phyloP scores from a whole-genome alignment of 108 stramenopile species.

The Cyclotella distinguenda region DNA sequence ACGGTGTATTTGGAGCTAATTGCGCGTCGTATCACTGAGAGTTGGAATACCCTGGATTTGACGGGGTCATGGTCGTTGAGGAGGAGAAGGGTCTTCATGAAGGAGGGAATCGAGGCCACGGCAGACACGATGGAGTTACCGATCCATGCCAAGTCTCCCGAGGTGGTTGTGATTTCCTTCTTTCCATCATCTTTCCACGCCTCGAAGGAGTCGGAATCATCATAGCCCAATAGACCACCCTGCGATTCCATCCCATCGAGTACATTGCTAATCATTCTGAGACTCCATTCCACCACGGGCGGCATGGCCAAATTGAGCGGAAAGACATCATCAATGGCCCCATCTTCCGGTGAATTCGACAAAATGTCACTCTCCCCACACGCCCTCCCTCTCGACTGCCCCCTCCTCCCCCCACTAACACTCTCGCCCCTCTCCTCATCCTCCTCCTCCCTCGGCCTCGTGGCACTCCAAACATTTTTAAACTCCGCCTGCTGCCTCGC shows the following conservation, averaged over 20 bases:
- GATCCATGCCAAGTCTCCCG: constrained; percentile 44
- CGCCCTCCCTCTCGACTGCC: not conserved
- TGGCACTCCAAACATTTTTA: constrained; percentile 49
- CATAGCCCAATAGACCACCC: constrained; percentile 35
- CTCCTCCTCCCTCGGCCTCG: constrained; percentile 34
- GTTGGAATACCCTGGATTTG: constrained; percentile 36
- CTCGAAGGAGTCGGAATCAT: constrained; percentile 26
- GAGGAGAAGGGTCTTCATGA: constrained; percentile 48
- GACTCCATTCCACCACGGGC: constrained; percentile 48
- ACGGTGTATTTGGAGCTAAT: constrained; percentile 43
- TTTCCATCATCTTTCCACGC: constrained; percentile 25
- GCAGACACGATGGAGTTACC: constrained; percentile 39
- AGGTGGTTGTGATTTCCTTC: constrained; percentile 5
- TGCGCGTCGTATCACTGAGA: constrained; percentile 37
- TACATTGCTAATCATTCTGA: constrained; percentile 43
- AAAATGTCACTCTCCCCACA: constrained; percentile 20
- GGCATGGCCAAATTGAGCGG: constrained; percentile 49
- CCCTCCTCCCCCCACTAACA: not conserved
- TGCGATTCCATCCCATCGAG: constrained; percentile 40
- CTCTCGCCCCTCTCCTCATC: constrained; percentile 12
- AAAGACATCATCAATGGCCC: constrained; percentile 37
- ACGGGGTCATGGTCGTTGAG: constrained; percentile 46
- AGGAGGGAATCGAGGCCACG: constrained; percentile 41
- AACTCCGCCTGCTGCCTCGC: constrained; percentile 43
- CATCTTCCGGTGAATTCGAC: constrained; percentile 39